phyloP scores from a whole-genome alignment of 352 stramenopile genomes.

The Globisporangium ultimum region DNA sequence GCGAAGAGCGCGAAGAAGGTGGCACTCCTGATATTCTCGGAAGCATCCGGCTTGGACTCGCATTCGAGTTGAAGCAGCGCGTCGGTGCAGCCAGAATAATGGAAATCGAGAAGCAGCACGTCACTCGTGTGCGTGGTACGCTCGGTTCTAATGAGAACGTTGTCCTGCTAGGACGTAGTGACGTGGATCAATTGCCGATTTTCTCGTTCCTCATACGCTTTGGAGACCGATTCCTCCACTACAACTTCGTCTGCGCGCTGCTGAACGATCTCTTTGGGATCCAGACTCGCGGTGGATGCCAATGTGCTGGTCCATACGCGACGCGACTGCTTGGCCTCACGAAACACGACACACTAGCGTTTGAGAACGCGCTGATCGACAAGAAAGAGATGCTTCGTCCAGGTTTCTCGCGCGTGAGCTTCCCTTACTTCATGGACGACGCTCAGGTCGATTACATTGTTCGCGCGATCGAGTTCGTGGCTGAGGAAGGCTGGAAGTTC shows the following conservation, averaged over 20 bases:
- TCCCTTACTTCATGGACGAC: constrained; percentile 83
- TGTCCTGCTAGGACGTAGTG: constrained; percentile 84
- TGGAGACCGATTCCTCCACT: constrained; percentile 92
- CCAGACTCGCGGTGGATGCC: constrained; percentile 58
- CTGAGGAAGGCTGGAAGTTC: constrained; percentile 90
- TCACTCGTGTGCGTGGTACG: constrained; percentile 30
- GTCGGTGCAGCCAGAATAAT: constrained; percentile 53
- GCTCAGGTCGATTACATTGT: constrained; percentile 93
- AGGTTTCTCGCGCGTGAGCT: constrained; percentile 92
- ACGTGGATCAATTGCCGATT: constrained; percentile 81
- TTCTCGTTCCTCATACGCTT: constrained; percentile 94
- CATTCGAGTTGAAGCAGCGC: constrained; percentile 87
- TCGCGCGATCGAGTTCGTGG: constrained; percentile 91
- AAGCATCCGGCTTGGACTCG: constrained; percentile 90
- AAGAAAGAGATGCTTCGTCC: constrained; percentile 92
- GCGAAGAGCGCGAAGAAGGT: constrained; percentile 89
- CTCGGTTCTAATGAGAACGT: constrained; percentile 62
- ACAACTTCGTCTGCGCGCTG: constrained; percentile 97
- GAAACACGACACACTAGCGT: constrained; percentile 44
- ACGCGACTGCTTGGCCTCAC: constrained; percentile 90
- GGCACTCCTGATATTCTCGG: constrained; percentile 95
- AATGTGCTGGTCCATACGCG: constrained; percentile 92
- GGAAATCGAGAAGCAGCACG: constrained; percentile 39
- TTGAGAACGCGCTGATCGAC: constrained; percentile 87
- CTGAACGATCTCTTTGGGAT: constrained; percentile 98